phyloP scores from a whole-genome alignment of 176 grass and related monocot species.

The Carex scoparia region DNA sequence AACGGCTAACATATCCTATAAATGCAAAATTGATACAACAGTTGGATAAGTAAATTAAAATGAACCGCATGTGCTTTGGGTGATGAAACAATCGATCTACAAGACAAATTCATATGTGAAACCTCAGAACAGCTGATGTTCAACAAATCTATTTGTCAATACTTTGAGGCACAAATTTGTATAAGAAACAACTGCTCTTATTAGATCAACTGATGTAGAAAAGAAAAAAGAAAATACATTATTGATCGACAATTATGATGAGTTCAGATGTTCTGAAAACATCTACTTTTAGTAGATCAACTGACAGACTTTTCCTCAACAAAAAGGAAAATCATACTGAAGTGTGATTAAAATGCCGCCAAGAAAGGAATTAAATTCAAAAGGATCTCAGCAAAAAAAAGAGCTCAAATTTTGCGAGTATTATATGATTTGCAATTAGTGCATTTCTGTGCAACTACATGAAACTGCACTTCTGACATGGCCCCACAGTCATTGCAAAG shows the following conservation, averaged over 20 bases:
- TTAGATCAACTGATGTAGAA: neutral
- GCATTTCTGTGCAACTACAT: constrained; percentile 88
- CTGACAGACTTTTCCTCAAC: neutral
- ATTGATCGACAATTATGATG: neutral
- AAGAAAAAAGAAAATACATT: neutral
- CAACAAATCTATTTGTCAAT: neutral
- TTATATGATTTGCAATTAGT: constrained; percentile 87
- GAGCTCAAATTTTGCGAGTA: constrained; percentile 62
- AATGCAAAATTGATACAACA: neutral
- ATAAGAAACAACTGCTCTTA: neutral
- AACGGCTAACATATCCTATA: neutral
- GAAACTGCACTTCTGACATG: constrained; percentile 61
- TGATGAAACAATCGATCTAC: neutral
- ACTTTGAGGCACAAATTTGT: neutral
- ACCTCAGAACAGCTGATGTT: neutral
- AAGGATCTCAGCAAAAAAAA: neutral
- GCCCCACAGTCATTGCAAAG: constrained; percentile 78
- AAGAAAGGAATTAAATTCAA: neutral
- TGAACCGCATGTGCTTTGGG: no score
- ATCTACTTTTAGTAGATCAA: neutral
- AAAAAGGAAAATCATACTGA: neutral
- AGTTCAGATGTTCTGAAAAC: neutral
- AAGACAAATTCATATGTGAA: neutral
- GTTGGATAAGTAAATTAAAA: no score
- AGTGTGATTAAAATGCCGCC: neutral